Percentiles rank a stretch among this genome's conserved stretches.
phyloP scores from a whole-genome alignment of 306 rosid genomes.

The Vigna radiata region DNA sequence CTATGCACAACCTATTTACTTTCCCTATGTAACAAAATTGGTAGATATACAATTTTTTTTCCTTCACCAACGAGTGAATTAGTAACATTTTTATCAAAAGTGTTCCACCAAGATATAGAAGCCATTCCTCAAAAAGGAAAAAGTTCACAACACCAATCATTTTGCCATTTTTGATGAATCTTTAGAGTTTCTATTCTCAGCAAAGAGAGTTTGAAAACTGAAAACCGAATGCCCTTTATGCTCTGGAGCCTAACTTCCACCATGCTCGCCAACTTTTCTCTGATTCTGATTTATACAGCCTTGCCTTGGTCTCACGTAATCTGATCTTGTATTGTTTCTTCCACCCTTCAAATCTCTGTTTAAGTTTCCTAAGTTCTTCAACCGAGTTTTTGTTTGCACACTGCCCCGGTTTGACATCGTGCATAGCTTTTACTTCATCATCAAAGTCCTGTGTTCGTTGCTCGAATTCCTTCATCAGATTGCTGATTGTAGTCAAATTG shows the following conservation, averaged over 20 bases:
- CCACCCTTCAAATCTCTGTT: slow-evolving; percentile 77
- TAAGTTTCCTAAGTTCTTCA: slow-evolving; percentile 79
- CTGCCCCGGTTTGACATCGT: slow-evolving; percentile 64
- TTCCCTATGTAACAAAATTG: slow-evolving; percentile 56
- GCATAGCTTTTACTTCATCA: slow-evolving; percentile 69
- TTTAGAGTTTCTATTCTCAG: slow-evolving; percentile 41
- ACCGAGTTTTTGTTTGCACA: slow-evolving; percentile 48
- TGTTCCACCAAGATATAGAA: slow-evolving; percentile 38
- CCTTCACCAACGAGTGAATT: slow-evolving; percentile 42
- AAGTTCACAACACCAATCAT: slow-evolving; percentile 40
- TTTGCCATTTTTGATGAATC: slow-evolving; percentile 36
- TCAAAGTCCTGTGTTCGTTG: slow-evolving; percentile 69
- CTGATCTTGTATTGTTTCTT: slow-evolving; percentile 88
- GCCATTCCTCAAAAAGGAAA: slow-evolving; percentile 39
- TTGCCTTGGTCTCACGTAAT: slow-evolving; percentile 69
- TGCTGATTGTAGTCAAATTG: slow-evolving; percentile 61
- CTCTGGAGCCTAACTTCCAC: slow-evolving; percentile 65
- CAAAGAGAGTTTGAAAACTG: background rate
- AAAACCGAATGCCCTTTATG: slow-evolving; percentile 40
- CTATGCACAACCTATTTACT: slow-evolving; percentile 66
- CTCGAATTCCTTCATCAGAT: slow-evolving; percentile 83
- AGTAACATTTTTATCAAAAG: slow-evolving; percentile 18
- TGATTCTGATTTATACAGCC: slow-evolving; percentile 63
- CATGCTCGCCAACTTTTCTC: slow-evolving; percentile 76
- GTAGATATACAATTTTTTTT: slow-evolving; percentile 54